These are phyloP conservation scores for Alternaria triticimaculans DNA, from an alignment of 2,329 filamentous ascomycete genomes.

Conservation along the genomic window DNA sequence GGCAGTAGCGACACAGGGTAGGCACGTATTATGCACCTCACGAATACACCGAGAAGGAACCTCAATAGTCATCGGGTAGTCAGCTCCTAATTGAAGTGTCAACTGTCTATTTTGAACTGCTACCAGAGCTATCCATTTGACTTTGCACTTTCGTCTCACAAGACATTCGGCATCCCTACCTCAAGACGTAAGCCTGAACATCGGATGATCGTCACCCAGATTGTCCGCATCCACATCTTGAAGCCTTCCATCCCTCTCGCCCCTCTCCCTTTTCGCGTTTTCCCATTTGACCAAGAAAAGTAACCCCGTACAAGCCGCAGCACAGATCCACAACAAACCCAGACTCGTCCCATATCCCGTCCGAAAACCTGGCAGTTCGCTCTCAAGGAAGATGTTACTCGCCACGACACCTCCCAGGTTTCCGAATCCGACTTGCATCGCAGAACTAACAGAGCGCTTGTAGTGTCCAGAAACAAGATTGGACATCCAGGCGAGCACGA, in stretches of 20 bases:
- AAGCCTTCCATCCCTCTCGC: conserved; percentile 56
- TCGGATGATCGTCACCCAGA: conserved; percentile 60
- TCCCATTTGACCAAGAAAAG: conserved; percentile 53
- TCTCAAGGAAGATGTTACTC: conserved; percentile 56
- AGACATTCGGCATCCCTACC: neutral
- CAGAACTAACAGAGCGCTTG: conserved; percentile 60
- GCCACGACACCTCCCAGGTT: conserved; percentile 60
- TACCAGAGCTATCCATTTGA: neutral
- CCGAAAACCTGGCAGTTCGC: conserved; percentile 55
- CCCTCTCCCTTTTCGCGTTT: conserved; percentile 56
- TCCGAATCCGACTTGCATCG: conserved; percentile 56
- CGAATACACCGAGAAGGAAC: neutral
- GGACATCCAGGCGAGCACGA: conserved; percentile 63
- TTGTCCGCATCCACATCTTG: conserved; percentile 54
- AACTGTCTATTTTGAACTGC: neutral
- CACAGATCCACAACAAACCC: conserved; percentile 59
- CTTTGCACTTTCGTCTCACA: neutral
- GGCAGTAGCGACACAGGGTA: neutral
- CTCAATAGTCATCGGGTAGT: too few relatives aligned
- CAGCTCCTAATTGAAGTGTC: too few relatives aligned
- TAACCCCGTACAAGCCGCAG: conserved; percentile 51
- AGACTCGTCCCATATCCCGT: conserved; percentile 59
- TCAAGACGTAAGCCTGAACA: conserved; percentile 53
- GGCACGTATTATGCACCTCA: rapidly evolving
- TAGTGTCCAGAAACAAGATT: conserved; percentile 66